Percentiles rank a stretch among this genome's conserved stretches.
Conservation (phyloP, 2,329 filamentous ascomycete species). For the Drechslerella dactyloides region DNA sequence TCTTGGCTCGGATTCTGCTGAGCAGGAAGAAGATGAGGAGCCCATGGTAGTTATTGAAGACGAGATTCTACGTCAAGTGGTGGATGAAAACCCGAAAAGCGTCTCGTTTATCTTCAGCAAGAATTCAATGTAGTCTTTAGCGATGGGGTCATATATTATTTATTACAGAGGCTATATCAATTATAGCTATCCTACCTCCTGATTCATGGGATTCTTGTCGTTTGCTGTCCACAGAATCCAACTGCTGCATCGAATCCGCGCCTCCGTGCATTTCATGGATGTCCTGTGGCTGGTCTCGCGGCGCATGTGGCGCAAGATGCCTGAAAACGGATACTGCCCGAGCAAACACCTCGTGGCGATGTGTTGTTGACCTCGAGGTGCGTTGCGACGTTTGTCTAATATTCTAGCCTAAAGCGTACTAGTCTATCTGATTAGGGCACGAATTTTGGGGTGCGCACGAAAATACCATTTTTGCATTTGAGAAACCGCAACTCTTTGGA, state of each 20-base stretch:
- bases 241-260: too few species aligned
- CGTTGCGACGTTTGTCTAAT: slow-evolving; percentile 11
- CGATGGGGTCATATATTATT: slow-evolving; percentile 1
- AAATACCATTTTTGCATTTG: slow-evolving; percentile 25
- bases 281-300: too few species aligned
- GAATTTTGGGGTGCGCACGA: slow-evolving; percentile 21
- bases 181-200: too few species aligned
- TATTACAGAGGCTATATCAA: too few species aligned
- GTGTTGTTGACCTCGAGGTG: background rate
- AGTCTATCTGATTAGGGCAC: slow-evolving; percentile 36
- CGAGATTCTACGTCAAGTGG: slow-evolving; percentile 61
- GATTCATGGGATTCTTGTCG: too few species aligned
- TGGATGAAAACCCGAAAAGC: slow-evolving; percentile 60
- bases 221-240: too few species aligned
- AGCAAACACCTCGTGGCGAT: background rate
- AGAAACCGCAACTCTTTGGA: slow-evolving; percentile 14
- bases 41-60: slow-evolving; percentile 60
- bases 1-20: slow-evolving; percentile 6
- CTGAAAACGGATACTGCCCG: too few species aligned
- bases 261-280: too few species aligned
- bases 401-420: slow-evolving; percentile 5
- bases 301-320: too few species aligned
- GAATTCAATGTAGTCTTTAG: slow-evolving; percentile 35
- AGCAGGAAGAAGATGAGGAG: slow-evolving; percentile 54
- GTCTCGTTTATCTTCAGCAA: slow-evolving; percentile 54